Evolutionary conservation across 768 basidiomycete genomes (phyloP), one percentile per base, ranked within the genome.

Genomic region (Calocybe cyanea): DNA sequence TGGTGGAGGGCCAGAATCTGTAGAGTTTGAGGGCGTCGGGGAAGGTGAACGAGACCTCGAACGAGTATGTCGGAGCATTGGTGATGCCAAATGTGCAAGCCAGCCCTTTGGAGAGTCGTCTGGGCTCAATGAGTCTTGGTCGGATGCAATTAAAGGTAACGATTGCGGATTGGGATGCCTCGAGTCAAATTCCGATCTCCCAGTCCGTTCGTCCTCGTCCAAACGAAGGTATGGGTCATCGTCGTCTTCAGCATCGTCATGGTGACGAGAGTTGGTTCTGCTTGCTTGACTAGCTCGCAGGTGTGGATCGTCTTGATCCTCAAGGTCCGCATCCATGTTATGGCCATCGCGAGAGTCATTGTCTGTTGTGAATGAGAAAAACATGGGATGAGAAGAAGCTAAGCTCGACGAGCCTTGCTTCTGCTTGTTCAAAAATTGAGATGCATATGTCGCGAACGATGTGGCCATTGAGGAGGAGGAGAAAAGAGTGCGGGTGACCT

Each of bases 341-440:
- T 71, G 65, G 49, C 73, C 78, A 54, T 68, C 66, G 61, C 76
- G 61, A 48, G 70, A 80, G 44, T 75, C 85, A 43, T 81, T 75
- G 67, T 87, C 85, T 51, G 87, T 87, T 36, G 83, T 83, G 64
- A 91, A 90, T 15, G 88, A 91, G 73, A 87, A 92, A 73, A 92
- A 92, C 63, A 92, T 78, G 43, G 89, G 88, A 65, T 88, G 87
- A 31, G 81, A 81, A 17, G 80, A 76, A 32, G 77, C 75, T 56
- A 77, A 66, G 54, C 75, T 77, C 30, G 77, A 70, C 46, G 71
- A 69, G 48, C 38, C 60, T 50, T 57, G 53, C 45, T 65, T 73
- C 57, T 79, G 81, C 54, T 77, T 75, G 60, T 75, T 81, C 62
- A 90, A 70, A 61, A 88, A 89, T 56, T 88, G 86, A 35, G 87